Conservation (phyloP, 225 moss, liverwort and hornwort genomes). For the Physcomitrium patens region DNA sequence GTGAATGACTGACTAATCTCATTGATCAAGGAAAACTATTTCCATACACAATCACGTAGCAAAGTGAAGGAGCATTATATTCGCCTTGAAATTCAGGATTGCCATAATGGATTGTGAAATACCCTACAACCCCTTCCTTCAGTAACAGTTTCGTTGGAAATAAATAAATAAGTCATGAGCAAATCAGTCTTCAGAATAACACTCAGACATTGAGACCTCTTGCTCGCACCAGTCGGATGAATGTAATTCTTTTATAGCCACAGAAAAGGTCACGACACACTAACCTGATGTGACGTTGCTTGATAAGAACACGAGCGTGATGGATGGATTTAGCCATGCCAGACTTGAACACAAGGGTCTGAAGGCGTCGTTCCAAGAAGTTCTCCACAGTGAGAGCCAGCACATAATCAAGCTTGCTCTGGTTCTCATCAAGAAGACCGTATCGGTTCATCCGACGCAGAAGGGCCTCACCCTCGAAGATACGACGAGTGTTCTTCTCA, state of each 20-base stretch:
- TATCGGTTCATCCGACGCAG: slow-evolving; percentile 86
- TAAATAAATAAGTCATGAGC: no score
- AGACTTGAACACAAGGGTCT: slow-evolving; percentile 91
- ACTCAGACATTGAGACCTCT: no score
- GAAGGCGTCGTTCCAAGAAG: slow-evolving; percentile 83
- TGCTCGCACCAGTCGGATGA: no score
- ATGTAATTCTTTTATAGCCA: no score
- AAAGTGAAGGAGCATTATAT: no score
- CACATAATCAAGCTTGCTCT: slow-evolving; percentile 92
- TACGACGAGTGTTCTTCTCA: slow-evolving; percentile 88
- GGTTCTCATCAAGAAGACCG: slow-evolving; percentile 82
- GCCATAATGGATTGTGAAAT: no score
- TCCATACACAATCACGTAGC: no score
- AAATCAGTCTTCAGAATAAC: no score
- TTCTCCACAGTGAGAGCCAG: slow-evolving; percentile 85
- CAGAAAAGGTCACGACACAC: not conserved
- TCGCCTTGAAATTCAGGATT: no score
- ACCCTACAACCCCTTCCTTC: no score
- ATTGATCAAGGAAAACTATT: no score
- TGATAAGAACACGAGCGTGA: slow-evolving; percentile 87
- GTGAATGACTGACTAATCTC: not conserved
- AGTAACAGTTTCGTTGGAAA: no score
- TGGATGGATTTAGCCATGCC: slow-evolving; percentile 97
- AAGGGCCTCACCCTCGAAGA: slow-evolving; percentile 93
- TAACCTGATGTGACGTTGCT: slow-evolving; percentile 90